Percentiles rank a stretch among this genome's conserved stretches.
Evolutionary conservation across 2,329 filamentous ascomycete genomes (phyloP).

Genomic region (Dactylellina sp.): DNA sequence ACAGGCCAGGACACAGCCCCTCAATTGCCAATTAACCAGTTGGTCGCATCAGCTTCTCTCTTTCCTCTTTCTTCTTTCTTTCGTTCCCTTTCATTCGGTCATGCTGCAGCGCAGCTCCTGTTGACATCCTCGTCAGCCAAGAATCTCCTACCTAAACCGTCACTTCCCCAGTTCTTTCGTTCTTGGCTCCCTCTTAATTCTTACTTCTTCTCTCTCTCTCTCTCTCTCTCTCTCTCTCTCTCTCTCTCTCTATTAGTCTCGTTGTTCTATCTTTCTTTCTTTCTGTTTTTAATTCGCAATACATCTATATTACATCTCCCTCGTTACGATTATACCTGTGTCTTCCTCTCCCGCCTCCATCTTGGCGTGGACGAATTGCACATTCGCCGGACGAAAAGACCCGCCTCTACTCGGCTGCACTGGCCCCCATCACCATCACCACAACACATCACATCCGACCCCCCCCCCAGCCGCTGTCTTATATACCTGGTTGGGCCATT

Average conservation of each 20-base stretch:
- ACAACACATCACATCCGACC: slow-evolving; percentile 36
- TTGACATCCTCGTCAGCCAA: slow-evolving; percentile 19
- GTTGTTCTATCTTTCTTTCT: background rate
- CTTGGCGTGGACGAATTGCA: slow-evolving; percentile 8
- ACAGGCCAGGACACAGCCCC: slow-evolving; percentile 24
- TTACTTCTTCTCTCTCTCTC: background rate
- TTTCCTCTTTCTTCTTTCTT: background rate
- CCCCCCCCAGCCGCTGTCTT: slow-evolving; percentile 7
- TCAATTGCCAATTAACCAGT: slow-evolving; percentile 27
- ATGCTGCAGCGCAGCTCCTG: slow-evolving; percentile 42
- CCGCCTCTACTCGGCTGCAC: slow-evolving; percentile 23
- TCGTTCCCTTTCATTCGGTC: slow-evolving; percentile 10
- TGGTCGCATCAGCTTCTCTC: background rate
- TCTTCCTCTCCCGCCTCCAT: background rate
- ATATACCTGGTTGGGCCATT: slow-evolving; percentile 10
- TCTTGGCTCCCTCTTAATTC: background rate
- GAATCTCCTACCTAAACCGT: slow-evolving; percentile 28
- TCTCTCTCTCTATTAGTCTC: background rate
- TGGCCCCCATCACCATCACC: background rate
- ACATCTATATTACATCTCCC: too few relatives aligned
- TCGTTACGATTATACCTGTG: background rate
- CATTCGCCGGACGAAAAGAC: background rate
- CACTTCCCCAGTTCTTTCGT: slow-evolving; percentile 15
- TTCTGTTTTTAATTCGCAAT: background rate
- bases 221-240: background rate